Conservation (phyloP, 2,329 filamentous ascomycete species). For the Fusarium sp. region DNA sequence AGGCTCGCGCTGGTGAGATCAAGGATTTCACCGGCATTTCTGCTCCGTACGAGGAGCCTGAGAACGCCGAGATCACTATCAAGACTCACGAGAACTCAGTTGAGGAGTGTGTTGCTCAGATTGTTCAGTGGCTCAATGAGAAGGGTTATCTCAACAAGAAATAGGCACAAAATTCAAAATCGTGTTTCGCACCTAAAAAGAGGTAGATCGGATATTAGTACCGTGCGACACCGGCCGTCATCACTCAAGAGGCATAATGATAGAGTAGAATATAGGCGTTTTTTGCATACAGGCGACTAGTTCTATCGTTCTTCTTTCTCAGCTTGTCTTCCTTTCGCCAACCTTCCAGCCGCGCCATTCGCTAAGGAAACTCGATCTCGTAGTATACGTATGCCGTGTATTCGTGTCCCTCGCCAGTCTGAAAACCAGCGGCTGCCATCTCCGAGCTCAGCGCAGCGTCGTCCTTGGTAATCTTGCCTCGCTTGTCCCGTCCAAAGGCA, state of each 20-base stretch:
- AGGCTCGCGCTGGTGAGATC: slow-evolving; percentile 91
- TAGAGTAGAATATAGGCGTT: slow-evolving; percentile 43
- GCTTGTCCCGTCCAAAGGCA: slow-evolving; percentile 92
- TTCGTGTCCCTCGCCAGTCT: slow-evolving; percentile 75
- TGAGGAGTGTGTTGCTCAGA: slow-evolving; percentile 87
- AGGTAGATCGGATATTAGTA: slow-evolving; percentile 41
- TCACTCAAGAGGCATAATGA: slow-evolving; percentile 35
- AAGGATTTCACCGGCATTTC: slow-evolving; percentile 97
- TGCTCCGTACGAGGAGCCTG: slow-evolving; percentile 91
- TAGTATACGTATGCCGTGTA: slow-evolving; percentile 99
- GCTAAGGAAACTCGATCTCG: slow-evolving; percentile 78
- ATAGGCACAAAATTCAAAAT: slow-evolving; percentile 21
- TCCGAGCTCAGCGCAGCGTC: slow-evolving; percentile 81
- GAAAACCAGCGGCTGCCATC: slow-evolving; percentile 78
- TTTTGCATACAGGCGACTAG: slow-evolving; percentile 35
- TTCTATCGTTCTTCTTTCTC: slow-evolving; percentile 17
- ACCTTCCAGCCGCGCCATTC: not conserved
- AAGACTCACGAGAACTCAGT: slow-evolving; percentile 82
- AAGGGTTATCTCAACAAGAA: slow-evolving; percentile 60
- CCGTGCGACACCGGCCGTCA: slow-evolving; percentile 33
- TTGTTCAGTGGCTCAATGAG: slow-evolving; percentile 78
- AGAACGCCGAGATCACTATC: slow-evolving; percentile 86
- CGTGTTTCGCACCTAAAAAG: slow-evolving; percentile 25
- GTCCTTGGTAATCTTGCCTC: slow-evolving; percentile 89
- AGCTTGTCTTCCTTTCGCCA: not conserved